Evolutionary conservation across 1,284 basidiomycete genomes (phyloP).

Genomic region (Fomitopsis pinicola): DNA sequence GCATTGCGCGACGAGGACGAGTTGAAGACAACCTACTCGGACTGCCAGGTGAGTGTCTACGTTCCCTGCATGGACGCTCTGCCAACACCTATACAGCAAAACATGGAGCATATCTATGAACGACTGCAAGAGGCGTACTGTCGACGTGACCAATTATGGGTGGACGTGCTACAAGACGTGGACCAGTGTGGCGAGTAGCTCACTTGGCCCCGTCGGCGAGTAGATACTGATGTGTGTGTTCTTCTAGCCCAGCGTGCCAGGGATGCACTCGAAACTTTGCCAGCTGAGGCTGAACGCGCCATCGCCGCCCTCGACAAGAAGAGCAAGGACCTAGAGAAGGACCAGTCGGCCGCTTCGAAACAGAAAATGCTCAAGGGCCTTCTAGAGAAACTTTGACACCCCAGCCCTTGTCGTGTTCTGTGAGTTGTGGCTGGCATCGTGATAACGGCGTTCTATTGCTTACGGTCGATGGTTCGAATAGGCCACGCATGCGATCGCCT

Average conservation of each 20-base stretch:
- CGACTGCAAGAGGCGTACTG: slow-evolving; percentile 43
- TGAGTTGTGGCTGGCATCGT: too few relatives aligned
- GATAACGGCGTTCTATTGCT: background rate
- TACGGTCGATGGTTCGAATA: background rate
- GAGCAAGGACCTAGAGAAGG: slow-evolving; percentile 39
- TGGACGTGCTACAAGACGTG: slow-evolving; percentile 36
- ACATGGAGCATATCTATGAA: slow-evolving; percentile 28
- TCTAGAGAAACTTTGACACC: slow-evolving; percentile 20
- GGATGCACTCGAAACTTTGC: slow-evolving; percentile 33
- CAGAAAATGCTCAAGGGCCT: slow-evolving; percentile 33
- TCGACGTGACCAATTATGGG: slow-evolving; percentile 43
- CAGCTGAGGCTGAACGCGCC: slow-evolving; percentile 38
- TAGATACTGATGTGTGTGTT: background rate
- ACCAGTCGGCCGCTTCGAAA: slow-evolving; percentile 27
- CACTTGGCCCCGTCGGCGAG: background rate
- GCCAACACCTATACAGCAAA: slow-evolving; percentile 17
- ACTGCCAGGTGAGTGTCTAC: slow-evolving; percentile 31
- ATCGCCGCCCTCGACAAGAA: slow-evolving; percentile 42
- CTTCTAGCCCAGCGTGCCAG: slow-evolving; percentile 32
- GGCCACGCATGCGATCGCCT: too few relatives aligned
- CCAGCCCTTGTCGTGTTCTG: background rate
- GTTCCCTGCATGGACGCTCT: background rate
- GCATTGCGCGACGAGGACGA: slow-evolving; percentile 39
- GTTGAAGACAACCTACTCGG: slow-evolving; percentile 33
- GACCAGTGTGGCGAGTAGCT: slow-evolving; percentile 38